These are phyloP conservation scores for Fusarium metavorans DNA, from an alignment of 2,329 filamentous ascomycete species.

Conservation along the genomic window DNA sequence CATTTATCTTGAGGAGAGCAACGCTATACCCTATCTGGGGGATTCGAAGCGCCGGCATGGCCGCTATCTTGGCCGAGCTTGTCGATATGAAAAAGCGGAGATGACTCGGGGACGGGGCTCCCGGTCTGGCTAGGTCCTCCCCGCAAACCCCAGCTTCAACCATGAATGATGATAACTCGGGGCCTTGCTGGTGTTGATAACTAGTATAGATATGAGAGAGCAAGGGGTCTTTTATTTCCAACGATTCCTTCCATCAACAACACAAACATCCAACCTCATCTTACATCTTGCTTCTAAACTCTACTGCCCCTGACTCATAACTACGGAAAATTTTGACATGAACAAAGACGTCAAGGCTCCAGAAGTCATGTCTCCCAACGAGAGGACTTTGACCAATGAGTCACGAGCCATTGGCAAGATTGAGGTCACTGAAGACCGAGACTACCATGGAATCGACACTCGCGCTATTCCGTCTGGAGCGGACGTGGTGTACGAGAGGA, in stretches of 20 bases:
- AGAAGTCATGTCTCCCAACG: background rate
- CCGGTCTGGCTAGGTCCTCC: background rate
- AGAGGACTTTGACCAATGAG: background rate
- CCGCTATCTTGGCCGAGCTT: background rate
- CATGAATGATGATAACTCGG: background rate
- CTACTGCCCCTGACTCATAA: background rate
- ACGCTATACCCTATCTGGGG: slow-evolving; percentile 1
- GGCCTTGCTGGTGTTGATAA: background rate
- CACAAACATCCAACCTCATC: background rate
- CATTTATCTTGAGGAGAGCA: background rate
- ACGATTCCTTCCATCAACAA: background rate
- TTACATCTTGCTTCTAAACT: background rate
- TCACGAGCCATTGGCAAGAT: background rate
- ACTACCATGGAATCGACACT: slow-evolving; percentile 39
- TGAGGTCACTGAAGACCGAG: background rate
- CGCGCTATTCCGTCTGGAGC: slow-evolving; percentile 16
- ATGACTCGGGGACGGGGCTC: background rate
- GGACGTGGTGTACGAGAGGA: slow-evolving; percentile 35
- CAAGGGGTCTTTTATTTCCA: background rate
- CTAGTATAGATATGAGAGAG: background rate
- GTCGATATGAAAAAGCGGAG: background rate
- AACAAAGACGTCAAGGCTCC: background rate
- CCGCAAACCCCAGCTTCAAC: background rate
- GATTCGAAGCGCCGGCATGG: background rate
- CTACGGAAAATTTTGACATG: background rate